Conservation (phyloP, 2,329 filamentous ascomycete species). For the Fusarium zealandicum region DNA sequence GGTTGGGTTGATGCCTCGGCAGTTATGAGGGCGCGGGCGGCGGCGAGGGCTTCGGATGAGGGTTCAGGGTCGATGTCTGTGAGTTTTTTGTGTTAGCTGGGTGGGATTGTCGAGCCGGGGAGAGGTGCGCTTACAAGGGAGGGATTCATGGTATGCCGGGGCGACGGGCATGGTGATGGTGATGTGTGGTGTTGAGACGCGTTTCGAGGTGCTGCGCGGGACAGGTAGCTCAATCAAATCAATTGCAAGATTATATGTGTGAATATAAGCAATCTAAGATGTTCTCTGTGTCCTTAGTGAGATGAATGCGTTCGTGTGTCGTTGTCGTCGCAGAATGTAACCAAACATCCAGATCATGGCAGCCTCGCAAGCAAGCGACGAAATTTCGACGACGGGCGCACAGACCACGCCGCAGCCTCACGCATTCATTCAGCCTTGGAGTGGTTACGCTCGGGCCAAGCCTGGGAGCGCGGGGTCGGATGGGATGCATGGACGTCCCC, state of each 20-base stretch:
- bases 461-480: background rate
- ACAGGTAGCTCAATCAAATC: too few species aligned
- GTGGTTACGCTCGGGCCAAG: conserved; percentile 7
- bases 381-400: conserved; percentile 22
- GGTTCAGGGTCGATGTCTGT: conserved; percentile 83
- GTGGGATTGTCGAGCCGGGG: conserved; percentile 4
- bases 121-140: conserved; percentile 69
- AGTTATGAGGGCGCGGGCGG: conserved; percentile 73
- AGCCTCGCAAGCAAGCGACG: conserved; percentile 15
- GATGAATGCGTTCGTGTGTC: background rate
- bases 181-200: conserved; percentile 14
- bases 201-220: background rate
- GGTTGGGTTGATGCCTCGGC: conserved; percentile 64
- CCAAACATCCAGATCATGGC: background rate
- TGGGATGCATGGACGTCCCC: conserved; percentile 7
- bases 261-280: too few species aligned
- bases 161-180: conserved; percentile 39
- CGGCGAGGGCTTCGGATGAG: conserved; percentile 66
- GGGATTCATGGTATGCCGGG: conserved; percentile 72
- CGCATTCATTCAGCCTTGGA: conserved; percentile 24
- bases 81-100: conserved; percentile 23
- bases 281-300: too few species aligned
- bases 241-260: background rate
- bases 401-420: conserved; percentile 28
- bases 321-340: background rate